These are phyloP conservation scores for Spathaspora sp. DNA, from an alignment of 1,139 yeast genomes.

Conservation along the genomic window DNA sequence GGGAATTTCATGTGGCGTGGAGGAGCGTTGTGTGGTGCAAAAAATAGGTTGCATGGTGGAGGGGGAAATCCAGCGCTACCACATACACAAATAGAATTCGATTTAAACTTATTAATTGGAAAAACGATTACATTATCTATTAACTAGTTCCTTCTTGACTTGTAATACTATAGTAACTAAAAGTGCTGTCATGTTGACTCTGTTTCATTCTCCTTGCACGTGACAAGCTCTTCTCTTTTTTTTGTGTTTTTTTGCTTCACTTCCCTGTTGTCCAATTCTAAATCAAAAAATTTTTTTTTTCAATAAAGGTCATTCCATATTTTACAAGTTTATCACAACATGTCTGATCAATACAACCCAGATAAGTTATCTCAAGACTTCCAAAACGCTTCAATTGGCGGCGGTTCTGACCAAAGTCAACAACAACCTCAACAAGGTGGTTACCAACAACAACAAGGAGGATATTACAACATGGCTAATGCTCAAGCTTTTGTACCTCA, in stretches of 20 bases:
- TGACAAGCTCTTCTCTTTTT: background rate
- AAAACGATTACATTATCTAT: background rate
- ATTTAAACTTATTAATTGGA: background rate
- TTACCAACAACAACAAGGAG: slow-evolving; percentile 9
- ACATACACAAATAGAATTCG: too few relatives aligned
- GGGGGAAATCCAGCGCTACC: too few relatives aligned
- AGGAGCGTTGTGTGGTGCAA: too few relatives aligned
- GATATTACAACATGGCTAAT: slow-evolving; percentile 37
- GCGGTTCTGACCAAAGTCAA: slow-evolving; percentile 19
- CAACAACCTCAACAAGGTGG: slow-evolving; percentile 16
- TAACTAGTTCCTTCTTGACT: too few relatives aligned
- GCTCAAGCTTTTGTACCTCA: slow-evolving; percentile 47
- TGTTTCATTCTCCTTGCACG: background rate
- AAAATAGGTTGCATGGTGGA: too few relatives aligned
- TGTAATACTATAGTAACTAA: too few relatives aligned
- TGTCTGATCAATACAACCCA: slow-evolving; percentile 50
- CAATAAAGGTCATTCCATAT: background rate
- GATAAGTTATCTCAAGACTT: slow-evolving; percentile 58
- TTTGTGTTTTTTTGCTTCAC: background rate
- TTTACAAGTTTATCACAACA: slow-evolving; percentile 11
- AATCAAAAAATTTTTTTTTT: slow-evolving; percentile 3
- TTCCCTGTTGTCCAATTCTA: background rate
- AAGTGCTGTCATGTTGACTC: background rate
- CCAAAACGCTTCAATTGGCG: slow-evolving; percentile 45
- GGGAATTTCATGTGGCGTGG: too few relatives aligned